A percentile compares a stretch with the other conserved stretches of the same genome.
Conservation (phyloP, 495 filamentous ascomycete species). For the Penicillium cataractarum region DNA sequence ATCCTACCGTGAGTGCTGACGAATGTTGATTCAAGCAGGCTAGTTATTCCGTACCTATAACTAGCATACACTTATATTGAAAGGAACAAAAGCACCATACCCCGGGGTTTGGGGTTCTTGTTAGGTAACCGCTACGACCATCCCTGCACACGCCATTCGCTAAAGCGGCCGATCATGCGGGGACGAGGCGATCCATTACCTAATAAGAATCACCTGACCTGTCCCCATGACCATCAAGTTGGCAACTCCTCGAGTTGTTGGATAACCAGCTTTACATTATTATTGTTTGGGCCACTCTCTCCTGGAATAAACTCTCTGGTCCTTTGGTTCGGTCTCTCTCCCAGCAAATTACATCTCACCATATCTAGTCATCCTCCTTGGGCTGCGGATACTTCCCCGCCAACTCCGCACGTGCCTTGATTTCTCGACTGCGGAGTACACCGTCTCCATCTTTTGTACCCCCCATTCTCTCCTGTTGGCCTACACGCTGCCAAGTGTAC, state of each 20-base stretch:
- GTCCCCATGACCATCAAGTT: neutral
- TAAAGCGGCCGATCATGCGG: slow-evolving; percentile 28
- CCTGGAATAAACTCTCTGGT: neutral
- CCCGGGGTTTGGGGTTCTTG: too few species aligned
- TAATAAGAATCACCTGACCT: slow-evolving; percentile 34
- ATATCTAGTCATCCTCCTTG: neutral
- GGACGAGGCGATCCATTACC: slow-evolving; percentile 28
- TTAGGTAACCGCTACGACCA: slow-evolving; percentile 28
- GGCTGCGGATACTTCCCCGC: neutral
- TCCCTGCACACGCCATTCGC: slow-evolving; percentile 17
- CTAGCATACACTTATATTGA: neutral
- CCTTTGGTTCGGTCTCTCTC: neutral
- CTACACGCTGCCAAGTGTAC: neutral
- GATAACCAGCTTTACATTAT: neutral
- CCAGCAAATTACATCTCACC: neutral
- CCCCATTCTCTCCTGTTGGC: neutral
- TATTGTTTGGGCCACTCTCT: neutral
- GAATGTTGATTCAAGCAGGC: neutral
- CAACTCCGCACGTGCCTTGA: neutral
- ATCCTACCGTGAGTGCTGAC: neutral
- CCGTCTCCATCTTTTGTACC: neutral
- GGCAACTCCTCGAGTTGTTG: neutral
- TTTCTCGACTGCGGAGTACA: neutral
- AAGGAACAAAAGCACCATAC: neutral
- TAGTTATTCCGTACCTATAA: neutral